These are phyloP conservation scores for Blepharisma japonicum DNA, from an alignment of 73 alveolate species.

Conservation along the genomic window DNA sequence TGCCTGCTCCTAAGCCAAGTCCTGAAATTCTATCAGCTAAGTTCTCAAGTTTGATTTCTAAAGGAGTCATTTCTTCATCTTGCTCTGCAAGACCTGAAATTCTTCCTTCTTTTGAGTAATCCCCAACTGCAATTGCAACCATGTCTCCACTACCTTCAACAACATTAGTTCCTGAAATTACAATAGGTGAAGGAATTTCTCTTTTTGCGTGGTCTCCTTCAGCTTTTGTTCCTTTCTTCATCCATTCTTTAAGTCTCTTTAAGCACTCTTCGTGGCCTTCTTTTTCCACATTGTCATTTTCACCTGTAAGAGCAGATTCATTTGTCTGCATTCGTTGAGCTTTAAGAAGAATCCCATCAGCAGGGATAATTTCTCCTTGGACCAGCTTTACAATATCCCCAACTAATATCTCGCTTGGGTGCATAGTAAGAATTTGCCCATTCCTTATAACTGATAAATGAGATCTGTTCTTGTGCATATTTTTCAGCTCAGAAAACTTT, in stretches of 20 bases:
- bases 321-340: constrained; percentile 35
- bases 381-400: constrained; percentile 67
- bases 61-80: neutral
- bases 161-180: constrained; percentile 59
- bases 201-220: neutral
- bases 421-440: constrained; percentile 49
- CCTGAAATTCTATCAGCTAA: constrained; percentile 8
- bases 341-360: constrained; percentile 63
- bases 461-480: constrained; percentile 32
- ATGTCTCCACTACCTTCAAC: constrained; percentile 64
- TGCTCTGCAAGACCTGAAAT: constrained; percentile 53
- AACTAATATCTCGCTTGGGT: constrained; percentile 59
- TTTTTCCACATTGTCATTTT: constrained; percentile 67
- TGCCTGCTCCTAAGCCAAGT: constrained; percentile 9
- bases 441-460: constrained; percentile 56
- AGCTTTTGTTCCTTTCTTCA: neutral
- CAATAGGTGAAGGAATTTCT: constrained; percentile 59
- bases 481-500: constrained; percentile 43
- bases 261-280: constrained; percentile 56
- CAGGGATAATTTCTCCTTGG: constrained; percentile 82
- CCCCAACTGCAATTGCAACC: constrained; percentile 56
- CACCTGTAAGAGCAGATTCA: constrained; percentile 94
- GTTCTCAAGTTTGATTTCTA: neutral
- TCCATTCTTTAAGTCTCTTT: constrained; percentile 46
- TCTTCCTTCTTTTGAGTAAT: constrained; percentile 58